Evolutionary conservation across 1,139 yeast species (phyloP).

Genomic region (Geotrichum armillariae): DNA sequence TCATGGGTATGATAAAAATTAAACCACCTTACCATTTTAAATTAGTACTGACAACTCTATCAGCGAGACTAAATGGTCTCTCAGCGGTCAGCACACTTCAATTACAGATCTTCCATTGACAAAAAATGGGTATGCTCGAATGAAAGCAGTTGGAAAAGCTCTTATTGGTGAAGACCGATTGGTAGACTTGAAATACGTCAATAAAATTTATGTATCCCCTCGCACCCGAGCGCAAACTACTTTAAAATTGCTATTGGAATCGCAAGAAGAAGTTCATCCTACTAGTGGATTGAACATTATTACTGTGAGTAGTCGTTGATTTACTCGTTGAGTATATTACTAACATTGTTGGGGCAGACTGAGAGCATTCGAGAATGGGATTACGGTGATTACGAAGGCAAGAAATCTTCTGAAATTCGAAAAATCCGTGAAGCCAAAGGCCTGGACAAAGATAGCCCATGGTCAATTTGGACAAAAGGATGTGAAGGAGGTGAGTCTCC

Average conservation of each 20-base stretch:
- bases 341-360: too few species aligned
- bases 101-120: conserved; percentile 79
- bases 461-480: conserved; percentile 92
- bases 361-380: conserved; percentile 91
- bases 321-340: too few species aligned
- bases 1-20: conserved; percentile 55
- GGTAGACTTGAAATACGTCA: conserved; percentile 63
- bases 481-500: conserved; percentile 86
- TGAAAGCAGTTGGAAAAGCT: conserved; percentile 68
- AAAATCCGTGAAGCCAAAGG: conserved; percentile 62
- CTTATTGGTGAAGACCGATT: conserved; percentile 62
- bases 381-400: conserved; percentile 93
- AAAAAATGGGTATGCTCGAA: conserved; percentile 71
- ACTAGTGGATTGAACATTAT: conserved; percentile 1
- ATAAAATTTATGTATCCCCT: conserved; percentile 74
- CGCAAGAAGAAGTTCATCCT: conserved; percentile 8
- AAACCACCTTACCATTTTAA: background rate
- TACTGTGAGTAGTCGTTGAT: conserved; percentile 14
- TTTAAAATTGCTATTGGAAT: conserved; percentile 51
- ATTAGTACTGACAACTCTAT: background rate
- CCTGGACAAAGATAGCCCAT: conserved; percentile 47
- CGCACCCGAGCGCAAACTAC: conserved; percentile 78
- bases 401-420: conserved; percentile 64
- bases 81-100: conserved; percentile 89
- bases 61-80: conserved; percentile 94